Evolutionary conservation across 75 land plant genomes (phyloP), one percentile per base, ranked within the genome.

Genomic region (Ceratopteris richardii): DNA sequence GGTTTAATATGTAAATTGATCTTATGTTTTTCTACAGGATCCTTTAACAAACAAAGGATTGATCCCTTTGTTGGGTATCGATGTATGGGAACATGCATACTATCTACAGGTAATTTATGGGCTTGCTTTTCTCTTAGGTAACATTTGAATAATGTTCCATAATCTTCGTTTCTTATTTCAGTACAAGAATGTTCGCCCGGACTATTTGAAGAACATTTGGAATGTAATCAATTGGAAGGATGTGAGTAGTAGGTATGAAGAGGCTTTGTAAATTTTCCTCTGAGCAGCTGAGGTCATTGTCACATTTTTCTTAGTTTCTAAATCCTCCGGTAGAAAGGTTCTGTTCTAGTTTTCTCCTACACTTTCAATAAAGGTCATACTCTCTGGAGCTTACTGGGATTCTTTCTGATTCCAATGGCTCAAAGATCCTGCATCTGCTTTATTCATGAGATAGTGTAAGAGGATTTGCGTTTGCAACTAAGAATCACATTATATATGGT

Each of bases 11-110:
- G n/a, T 10, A 40, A 40, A 40, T 40, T 9, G 42, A 40, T 51
- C 14, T 60, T 28, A 29, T 51, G 26, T 6, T 37, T n/a, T 25
- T 22, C 9, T 61, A 17, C 78, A 93, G 98, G 98, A 93, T 69
- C 87, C 95, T 0, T 58, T 88, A 51, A 78, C 72, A 4, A 79
- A 84, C 21, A 93, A 85, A 62, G 96, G 90, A 14, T 68, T 93
- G 25, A 65, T 88, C 44, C 98, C 98, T 21, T 66, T 93, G 74
- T 68, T 93, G 16, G 98, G 98, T n/a, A 88, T 93, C 17, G 98
- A 93, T 74, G 98, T 93, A 31, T 93, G 98, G 98, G 98, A 93
- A 64, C 98, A 93, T 69, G 98, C 98, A 22, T 93, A 93, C 69
- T 88, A 93, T 55, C 65, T 93, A 17, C 96, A 93, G 95, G 98